Conservation (phyloP, 1,284 basidiomycete genomes). For the Gymnopus androsaceus region DNA sequence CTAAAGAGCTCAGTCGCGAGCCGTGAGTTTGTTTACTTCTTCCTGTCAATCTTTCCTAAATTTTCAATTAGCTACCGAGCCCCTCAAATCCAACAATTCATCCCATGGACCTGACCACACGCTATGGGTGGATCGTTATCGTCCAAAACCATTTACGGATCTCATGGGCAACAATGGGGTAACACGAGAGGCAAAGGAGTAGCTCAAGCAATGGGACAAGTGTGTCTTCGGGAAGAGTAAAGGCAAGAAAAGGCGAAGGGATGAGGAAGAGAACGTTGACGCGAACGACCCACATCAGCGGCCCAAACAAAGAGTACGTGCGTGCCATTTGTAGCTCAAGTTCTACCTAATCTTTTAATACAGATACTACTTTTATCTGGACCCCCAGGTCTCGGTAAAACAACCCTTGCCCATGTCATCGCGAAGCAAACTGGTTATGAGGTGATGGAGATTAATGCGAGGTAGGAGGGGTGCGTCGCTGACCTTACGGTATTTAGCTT, state of each 20-base stretch:
- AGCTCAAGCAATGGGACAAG: slow-evolving; percentile 98
- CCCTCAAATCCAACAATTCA: not conserved
- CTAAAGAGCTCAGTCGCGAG: slow-evolving; percentile 35
- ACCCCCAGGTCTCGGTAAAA: slow-evolving; percentile 96
- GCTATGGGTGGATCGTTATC: slow-evolving; percentile 92
- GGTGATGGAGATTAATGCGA: slow-evolving; percentile 96
- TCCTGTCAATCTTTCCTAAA: no score
- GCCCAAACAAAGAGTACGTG: slow-evolving; percentile 77
- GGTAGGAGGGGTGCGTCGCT: slow-evolving; percentile 40
- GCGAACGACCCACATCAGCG: slow-evolving; percentile 64
- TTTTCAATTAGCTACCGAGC: no score
- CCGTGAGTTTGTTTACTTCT: slow-evolving; percentile 31
- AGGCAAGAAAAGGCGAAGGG: slow-evolving; percentile 44
- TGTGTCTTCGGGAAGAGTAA: slow-evolving; percentile 89
- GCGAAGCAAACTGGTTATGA: slow-evolving; percentile 93
- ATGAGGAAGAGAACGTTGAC: slow-evolving; percentile 44
- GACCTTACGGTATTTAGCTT: not conserved
- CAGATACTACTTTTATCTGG: slow-evolving; percentile 90
- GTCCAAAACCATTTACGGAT: slow-evolving; percentile 84
- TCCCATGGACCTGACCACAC: slow-evolving; percentile 41
- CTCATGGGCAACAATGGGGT: slow-evolving; percentile 92
- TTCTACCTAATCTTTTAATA: not conserved
- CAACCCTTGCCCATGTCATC: slow-evolving; percentile 92
- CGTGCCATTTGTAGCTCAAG: not conserved
- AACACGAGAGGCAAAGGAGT: slow-evolving; percentile 88